Evolutionary conservation across 148 eudicot species (phyloP), one percentile per base, ranked within the genome.

Genomic region (Limonium bicolor): DNA sequence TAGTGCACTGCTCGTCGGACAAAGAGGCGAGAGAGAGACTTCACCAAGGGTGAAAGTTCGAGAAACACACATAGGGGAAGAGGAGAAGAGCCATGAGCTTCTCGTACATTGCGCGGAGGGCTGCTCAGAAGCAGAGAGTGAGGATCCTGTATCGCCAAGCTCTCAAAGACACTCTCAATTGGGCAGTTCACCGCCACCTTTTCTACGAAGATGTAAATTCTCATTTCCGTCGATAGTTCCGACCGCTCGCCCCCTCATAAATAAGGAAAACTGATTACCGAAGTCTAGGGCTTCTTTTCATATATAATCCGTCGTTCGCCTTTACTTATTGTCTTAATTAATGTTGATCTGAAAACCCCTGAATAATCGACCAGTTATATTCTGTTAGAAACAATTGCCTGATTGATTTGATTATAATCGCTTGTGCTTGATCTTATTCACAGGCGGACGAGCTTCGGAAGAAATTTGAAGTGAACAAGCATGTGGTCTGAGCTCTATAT

Each of bases 161-260:
- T 35, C 94, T 92, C 58, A 77, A 71, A 49, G 90, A 78, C 18
- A 77, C 94, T 50, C 99, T 92, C 66, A 81, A 76, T 62, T 92
- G 99, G 99, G 94, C 99, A 30, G 99, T 92, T 25, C 95, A 92
- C 64, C 99, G 99, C 44, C 99, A 78, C 46, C 82, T 85, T 64
- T 92, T 85, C 61, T 92, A 92, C 43, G 27, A 65, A 18, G 99
- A 85, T 67, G 99, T 92, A 80, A 22, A 20, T 5, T 50, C 23
- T 35, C 35, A 27, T 54, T 45, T 43, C 20, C 33, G 42, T 20
- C 37, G 17, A 22, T 13, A 41, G 18, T 36, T 18, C 27, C 30
- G 24, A 31, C 51, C 32, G 37, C 17, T n/a, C 41, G 7, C 41
- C 16, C 5, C 24, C 16, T 22, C 27, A 11, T 5, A 16, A 5